A percentile compares a stretch with the other conserved stretches of the same genome.
These are phyloP conservation scores for Fusarium phyllophilum DNA, from an alignment of 2,329 filamentous ascomycete genomes.

Conservation along the genomic window DNA sequence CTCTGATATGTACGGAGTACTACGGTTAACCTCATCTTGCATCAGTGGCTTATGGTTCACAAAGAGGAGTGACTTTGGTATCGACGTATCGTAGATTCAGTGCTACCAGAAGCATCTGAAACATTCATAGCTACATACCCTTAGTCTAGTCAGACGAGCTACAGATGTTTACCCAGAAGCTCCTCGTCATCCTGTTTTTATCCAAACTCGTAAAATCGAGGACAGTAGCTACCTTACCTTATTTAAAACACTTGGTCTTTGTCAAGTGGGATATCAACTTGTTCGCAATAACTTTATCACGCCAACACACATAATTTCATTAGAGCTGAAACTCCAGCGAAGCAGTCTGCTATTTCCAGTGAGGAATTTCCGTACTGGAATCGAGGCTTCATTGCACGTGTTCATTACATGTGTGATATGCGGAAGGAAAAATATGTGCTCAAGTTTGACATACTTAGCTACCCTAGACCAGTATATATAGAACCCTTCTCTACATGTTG, in stretches of 20 bases:
- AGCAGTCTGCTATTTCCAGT: background rate
- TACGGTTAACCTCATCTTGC: background rate
- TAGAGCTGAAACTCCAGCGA: background rate
- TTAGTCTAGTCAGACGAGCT: background rate
- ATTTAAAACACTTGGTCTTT: background rate
- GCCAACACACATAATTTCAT: background rate
- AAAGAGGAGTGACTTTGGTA: background rate
- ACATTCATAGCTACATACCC: background rate
- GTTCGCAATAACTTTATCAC: background rate
- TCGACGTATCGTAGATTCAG: slow-evolving; percentile 5
- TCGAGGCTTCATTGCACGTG: background rate
- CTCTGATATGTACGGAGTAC: background rate
- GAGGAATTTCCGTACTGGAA: too few relatives aligned
- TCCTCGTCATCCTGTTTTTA: background rate
- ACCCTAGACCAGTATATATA: background rate
- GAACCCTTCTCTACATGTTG: background rate
- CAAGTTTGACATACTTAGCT: background rate
- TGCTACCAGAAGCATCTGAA: slow-evolving; percentile 15
- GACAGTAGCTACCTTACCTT: background rate
- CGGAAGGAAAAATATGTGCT: background rate
- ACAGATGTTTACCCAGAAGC: background rate
- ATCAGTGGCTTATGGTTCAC: slow-evolving; percentile 8
- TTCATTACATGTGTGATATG: background rate
- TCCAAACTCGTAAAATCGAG: slow-evolving; percentile 1
- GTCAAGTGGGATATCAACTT: too few relatives aligned